Evolutionary conservation across 1,284 basidiomycete genomes (phyloP), one percentile per base, ranked within the genome.

Genomic region (Ustilago xerochloae): DNA sequence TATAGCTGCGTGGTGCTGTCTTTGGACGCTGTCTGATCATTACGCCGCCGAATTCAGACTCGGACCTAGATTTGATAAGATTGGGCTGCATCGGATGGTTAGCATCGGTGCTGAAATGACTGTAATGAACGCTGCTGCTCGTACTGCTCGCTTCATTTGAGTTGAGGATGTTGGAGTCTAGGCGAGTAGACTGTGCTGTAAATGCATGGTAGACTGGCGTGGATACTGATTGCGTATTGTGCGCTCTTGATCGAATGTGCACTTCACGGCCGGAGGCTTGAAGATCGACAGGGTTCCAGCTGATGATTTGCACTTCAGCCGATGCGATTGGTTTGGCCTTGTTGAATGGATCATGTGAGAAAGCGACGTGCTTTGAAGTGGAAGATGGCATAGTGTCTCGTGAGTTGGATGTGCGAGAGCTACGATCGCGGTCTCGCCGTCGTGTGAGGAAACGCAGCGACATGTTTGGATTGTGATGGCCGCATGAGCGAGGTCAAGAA

Each of bases 281-380:
- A 18, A 52, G 43, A 20, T 57, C 20, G 2, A 20, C 13, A 1
- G 55, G 30, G 20, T 63, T 6, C 67, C 62, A 64, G 45, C 62
- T 61, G 46, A 70, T 70, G 62, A 70, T 39, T 8, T 70, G 67
- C 0, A 70, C 56, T 26, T 70, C 49, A 16, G 61, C n/a, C 16
- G 56, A 56, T 6, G 51, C 33, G 8, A 30, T 13, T 10, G 45
- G 15, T 28, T 64, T 58, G 38, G 24, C 50, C 12, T 45, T 58
- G 12, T 13, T 30, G 24, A 43, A n/a, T 18, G 41, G n/a, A 8
- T 43, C 22, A 24, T 41, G 38, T 6, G 38, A 20, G 10, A 20
- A 22, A 4, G 8, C 20, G 6, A 18, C 18, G 13, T 7, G 20
- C n/a, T n/a, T n/a, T 20, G 38, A 41, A 7, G 38, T 10, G 32